Evolutionary conservation across 306 rosid species (phyloP).

Genomic region (Medicago ruthenica): DNA sequence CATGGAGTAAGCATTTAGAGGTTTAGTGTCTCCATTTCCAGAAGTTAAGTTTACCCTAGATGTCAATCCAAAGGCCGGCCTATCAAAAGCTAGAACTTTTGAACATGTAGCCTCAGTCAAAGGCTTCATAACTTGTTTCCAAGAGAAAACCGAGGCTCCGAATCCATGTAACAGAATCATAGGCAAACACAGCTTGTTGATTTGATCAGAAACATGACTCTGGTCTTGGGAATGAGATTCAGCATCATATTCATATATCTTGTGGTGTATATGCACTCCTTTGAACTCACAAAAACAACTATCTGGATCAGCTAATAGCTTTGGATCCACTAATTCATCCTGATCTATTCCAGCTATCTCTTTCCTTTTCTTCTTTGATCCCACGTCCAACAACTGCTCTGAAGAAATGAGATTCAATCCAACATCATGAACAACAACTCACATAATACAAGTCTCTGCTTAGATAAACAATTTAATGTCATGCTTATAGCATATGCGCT

Average conservation of each 20-base stretch:
- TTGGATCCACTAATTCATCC: slow-evolving; percentile 76
- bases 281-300: slow-evolving; percentile 82
- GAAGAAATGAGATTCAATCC: slow-evolving; percentile 36
- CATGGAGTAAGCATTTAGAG: slow-evolving; percentile 82
- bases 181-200: slow-evolving; percentile 59
- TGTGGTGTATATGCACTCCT: slow-evolving; percentile 86
- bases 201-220: too few species aligned
- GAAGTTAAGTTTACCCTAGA: slow-evolving; percentile 64
- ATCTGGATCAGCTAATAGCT: slow-evolving; percentile 78
- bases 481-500: too few species aligned
- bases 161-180: slow-evolving; percentile 89
- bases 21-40: slow-evolving; percentile 50
- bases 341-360: slow-evolving; percentile 85
- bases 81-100: slow-evolving; percentile 90
- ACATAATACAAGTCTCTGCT: slow-evolving; percentile 8
- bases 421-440: slow-evolving; percentile 3
- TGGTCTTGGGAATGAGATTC: slow-evolving; percentile 46
- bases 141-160: slow-evolving; percentile 92
- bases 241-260: slow-evolving; percentile 65
- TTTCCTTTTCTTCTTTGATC: slow-evolving; percentile 56
- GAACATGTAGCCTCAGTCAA: slow-evolving; percentile 73
- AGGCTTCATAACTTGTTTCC: slow-evolving; percentile 81
- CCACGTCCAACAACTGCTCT: slow-evolving; percentile 65
- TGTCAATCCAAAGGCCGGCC: slow-evolving; percentile 97
- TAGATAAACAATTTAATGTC: not conserved